Base-by-base conservation (phyloP, 2,329 filamentous ascomycete species). In the Fusarium pininemorale region DNA sequence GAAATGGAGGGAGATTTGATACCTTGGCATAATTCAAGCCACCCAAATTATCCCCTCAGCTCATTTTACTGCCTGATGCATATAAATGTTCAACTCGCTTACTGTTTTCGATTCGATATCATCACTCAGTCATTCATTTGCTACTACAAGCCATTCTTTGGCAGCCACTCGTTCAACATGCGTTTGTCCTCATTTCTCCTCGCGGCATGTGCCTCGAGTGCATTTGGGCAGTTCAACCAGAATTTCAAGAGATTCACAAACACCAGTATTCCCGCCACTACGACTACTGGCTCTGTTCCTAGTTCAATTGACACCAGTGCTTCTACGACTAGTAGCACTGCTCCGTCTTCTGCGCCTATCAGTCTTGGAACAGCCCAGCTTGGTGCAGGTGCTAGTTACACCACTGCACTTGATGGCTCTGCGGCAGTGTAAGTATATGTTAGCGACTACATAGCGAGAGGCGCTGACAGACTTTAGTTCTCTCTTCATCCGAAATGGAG, bases 171-270 rank as follows among this genome's bases (percentile, higher is more conserved):
- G 32, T 54, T 54, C 18, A 54, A 20, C 7, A 54, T 54, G 50
- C 50, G 50, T 38, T 38, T 54, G 13, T 26, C 32, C 24, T 28
- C 50, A 6, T 54, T 54, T 7, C 50, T 54, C 24, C 50, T 54
- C n/a, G 50, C 24, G 9, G 50, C 32, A 12, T 54, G 50, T 22
- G 50, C 50, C 50, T 54, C 50, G 13, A 54, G 32, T 26, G 50
- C 32, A 28, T 16, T 54, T 18, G 50, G 50, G 10, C 50, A 54
- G n/a, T 37, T 50, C 15, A 13, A 50, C 15, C 22, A 32, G 11
- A 50, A 53, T 6, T 28, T 54, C 18, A 54, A 70, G 69, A 58
- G 69, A 15, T 75, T 74, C 24, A 72, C 72, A 41, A 75, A 75
- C 72, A 26, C 55, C 2, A 70, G 72, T 41, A 30, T 38, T 3